Percentiles rank a stretch among this genome's conserved stretches.
phyloP scores from a whole-genome alignment of 257 asterid species.

The Nicotiana tabacum region DNA sequence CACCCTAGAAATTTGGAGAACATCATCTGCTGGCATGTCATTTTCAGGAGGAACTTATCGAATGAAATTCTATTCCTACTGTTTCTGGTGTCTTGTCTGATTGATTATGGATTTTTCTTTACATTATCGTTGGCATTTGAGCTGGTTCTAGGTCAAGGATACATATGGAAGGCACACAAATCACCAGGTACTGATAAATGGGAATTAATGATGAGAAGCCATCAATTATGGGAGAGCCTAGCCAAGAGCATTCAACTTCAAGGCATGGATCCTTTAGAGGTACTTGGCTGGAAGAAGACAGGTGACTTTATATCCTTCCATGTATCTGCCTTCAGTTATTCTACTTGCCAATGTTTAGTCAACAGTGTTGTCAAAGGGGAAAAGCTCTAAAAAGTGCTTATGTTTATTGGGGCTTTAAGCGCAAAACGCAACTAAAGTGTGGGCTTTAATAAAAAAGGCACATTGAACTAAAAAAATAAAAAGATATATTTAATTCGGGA shows the following conservation, averaged over 20 bases:
- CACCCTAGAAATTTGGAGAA: neutral
- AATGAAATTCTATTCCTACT: neutral
- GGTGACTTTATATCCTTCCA: slow-evolving; percentile 32
- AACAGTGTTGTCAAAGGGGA: too few species aligned
- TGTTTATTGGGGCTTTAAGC: too few species aligned
- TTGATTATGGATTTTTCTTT: slow-evolving; percentile 20
- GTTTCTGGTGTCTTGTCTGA: slow-evolving; percentile 9
- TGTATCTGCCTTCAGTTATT: neutral
- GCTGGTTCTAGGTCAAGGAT: slow-evolving; percentile 78
- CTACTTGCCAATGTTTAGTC: neutral
- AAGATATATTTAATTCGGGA: too few species aligned
- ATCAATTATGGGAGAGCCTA: slow-evolving; percentile 66
- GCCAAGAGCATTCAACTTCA: slow-evolving; percentile 51
- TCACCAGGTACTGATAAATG: slow-evolving; percentile 66
- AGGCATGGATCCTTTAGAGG: slow-evolving; percentile 67
- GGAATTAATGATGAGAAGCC: slow-evolving; percentile 81
- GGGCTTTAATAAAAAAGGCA: too few species aligned
- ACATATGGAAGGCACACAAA: slow-evolving; percentile 91
- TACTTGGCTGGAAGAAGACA: slow-evolving; percentile 88
- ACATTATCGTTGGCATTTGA: slow-evolving; percentile 28
- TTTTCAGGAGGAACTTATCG: neutral
- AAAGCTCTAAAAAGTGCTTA: too few species aligned
- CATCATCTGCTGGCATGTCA: neutral
- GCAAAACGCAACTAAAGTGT: too few species aligned
- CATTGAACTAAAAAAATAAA: too few species aligned